Evolutionary conservation across 2,329 filamentous ascomycete genomes (phyloP).

Genomic region (Bipolaris gigantea): DNA sequence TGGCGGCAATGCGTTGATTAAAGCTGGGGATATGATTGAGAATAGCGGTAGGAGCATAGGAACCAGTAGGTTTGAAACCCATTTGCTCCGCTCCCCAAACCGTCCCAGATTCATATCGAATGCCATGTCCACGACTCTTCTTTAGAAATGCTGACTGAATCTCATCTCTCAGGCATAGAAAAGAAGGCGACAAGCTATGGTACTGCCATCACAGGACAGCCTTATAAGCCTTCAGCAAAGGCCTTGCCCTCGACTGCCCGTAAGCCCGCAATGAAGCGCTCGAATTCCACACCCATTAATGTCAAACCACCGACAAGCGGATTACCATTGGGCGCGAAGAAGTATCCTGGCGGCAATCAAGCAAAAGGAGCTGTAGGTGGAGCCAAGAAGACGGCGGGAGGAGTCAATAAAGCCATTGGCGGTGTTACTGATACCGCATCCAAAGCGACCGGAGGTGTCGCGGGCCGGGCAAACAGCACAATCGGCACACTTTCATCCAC

Average conservation of each 20-base stretch:
- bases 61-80: conserved; percentile 26
- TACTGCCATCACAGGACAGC: conserved; percentile 34
- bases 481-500: conserved; percentile 8
- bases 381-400: conserved; percentile 30
- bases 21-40: conserved; percentile 44
- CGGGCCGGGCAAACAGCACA: conserved; percentile 19
- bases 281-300: conserved; percentile 37
- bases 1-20: conserved; percentile 44
- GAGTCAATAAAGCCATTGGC: conserved; percentile 17
- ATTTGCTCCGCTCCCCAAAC: background rate
- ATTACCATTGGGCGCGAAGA: conserved; percentile 34
- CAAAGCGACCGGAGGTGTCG: conserved; percentile 9
- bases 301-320: conserved; percentile 21
- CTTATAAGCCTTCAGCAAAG: conserved; percentile 31
- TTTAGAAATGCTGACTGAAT: background rate
- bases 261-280: conserved; percentile 37
- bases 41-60: conserved; percentile 37
- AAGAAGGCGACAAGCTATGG: conserved; percentile 36
- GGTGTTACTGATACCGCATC: conserved; percentile 13
- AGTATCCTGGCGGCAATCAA: conserved; percentile 28
- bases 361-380: conserved; percentile 11
- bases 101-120: background rate
- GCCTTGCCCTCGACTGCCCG: conserved; percentile 35
- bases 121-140: background rate
- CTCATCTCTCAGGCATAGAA: conserved; percentile 32